Evolutionary conservation across 2,329 filamentous ascomycete species (phyloP).

Genomic region (Proliferodiscus dingleyae): DNA sequence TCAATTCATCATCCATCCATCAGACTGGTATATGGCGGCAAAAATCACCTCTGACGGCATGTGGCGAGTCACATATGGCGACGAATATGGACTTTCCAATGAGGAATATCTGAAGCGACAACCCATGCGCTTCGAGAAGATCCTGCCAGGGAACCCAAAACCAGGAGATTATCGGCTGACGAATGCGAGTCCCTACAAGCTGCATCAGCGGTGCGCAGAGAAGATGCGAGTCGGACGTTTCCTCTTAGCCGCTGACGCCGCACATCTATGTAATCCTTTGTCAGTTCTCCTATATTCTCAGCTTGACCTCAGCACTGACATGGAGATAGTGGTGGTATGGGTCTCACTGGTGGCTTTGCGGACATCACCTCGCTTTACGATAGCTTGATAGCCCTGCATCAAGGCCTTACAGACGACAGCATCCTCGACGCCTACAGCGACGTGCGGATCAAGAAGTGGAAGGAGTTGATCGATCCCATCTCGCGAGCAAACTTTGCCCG

Average conservation of each 20-base stretch:
- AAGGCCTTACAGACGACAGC: constrained; percentile 31
- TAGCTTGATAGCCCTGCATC: constrained; percentile 42
- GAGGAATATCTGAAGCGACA: constrained; percentile 51
- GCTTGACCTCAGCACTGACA: not conserved
- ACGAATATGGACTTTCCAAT: constrained; percentile 45
- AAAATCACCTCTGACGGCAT: constrained; percentile 53
- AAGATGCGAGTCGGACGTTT: constrained; percentile 42
- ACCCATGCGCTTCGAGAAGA: constrained; percentile 49
- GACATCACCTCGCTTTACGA: constrained; percentile 58
- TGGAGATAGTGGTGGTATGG: constrained; percentile 47
- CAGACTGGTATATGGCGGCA: constrained; percentile 59
- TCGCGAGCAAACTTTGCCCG: constrained; percentile 38
- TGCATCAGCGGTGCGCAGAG: constrained; percentile 44
- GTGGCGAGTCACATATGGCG: constrained; percentile 61
- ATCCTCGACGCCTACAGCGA: constrained; percentile 39
- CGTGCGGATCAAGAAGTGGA: constrained; percentile 35
- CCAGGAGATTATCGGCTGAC: constrained; percentile 52
- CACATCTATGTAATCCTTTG: constrained; percentile 45
- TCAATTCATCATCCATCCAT: constrained; percentile 58
- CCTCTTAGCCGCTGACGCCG: constrained; percentile 44
- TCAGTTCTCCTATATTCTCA: not conserved
- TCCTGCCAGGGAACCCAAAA: constrained; percentile 56
- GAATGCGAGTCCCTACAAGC: constrained; percentile 45
- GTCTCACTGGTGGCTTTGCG: constrained; percentile 59
- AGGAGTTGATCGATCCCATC: constrained; percentile 36